Base-by-base conservation (phyloP, 1,284 basidiomycete genomes). In the Leucoagaricus sp. region DNA sequence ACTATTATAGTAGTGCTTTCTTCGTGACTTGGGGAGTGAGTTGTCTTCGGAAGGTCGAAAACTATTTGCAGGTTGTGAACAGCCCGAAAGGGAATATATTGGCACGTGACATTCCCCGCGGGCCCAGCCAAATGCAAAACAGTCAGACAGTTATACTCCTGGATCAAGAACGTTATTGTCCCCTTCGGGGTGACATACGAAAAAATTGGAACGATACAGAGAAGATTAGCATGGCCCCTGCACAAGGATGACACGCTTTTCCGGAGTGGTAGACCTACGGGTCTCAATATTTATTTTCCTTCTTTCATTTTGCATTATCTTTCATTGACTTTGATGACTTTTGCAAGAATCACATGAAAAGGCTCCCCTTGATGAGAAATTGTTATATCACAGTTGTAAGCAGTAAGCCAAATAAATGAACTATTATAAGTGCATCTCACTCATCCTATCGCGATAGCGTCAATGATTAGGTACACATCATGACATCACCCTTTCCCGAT, bases 171-270 rank as follows among this genome's bases (percentile, higher is more conserved):
- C 1, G 7, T 5, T 10, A 9, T 38, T 73, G 71, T 74, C 72
- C 70, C 72, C 72, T 74, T 75, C 72, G 73, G 72, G 74, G 73
- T 74, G 73, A 74, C 72, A 74, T 73, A 73, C 71, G 72, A 73
- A 72, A 72, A 72, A 72, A 74, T 74, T 75, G 73, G 72, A 75
- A 73, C 73, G 72, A 75, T 75, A 75, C 72, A 75, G 72, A 73
- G 72, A 75, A 76, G 75, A 76, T 76, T 76, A 76, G 74, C 75
- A 76, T 76, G 74, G 75, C 75, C 75, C 75, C 74, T 76, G 75
- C 75, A 76, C 74, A 76, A 76, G 74, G 74, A 76, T 76, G 75
- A 76, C 75, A 75, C 74, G 74, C 74, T 75, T 74, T 76, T 68
- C 74, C 74, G 73, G 74, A 75, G 74, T 76, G 72, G 73, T 73